Evolutionary conservation across 75 land plant species (phyloP), one percentile per base, ranked within the genome.

Genomic region (Cupressus sempervirens): DNA sequence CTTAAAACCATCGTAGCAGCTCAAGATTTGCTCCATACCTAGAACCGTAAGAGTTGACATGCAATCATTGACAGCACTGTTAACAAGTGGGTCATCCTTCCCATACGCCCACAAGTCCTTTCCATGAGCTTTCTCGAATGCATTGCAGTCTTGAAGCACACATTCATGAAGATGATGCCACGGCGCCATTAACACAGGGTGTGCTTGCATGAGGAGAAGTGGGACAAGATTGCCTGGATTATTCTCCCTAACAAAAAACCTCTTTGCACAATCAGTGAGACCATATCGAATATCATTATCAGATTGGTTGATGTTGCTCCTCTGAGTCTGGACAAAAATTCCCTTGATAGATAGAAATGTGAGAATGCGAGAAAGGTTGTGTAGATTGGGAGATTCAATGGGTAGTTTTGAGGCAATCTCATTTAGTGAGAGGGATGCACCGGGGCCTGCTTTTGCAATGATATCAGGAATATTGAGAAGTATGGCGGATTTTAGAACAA

Each of bases 161-260:
- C 76, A 41, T 29, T 83, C 87, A 45, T 84, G 54, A 3, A 86
- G 20, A 56, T 83, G 73, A 10, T 86, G 86, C 79, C 86, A 83
- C 3, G 86, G 23, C 15, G 81, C 58, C 76, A 74, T 35, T 14
- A 74, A 34, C 18, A 14, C 56, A 1, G 56, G 56, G 2, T 72
- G 34, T 50, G 53, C 12, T 50, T 13, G 14, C 53, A 50, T 50
- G 3, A 50, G 14, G 35, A 72, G 75, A 0, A 32, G 13, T 0
- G 75, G 75, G 4, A 72, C 75, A 30, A 72, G 12, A 14, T 3
- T 72, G 0, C 4, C 26, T 12, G 75, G 75, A 1, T 72, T 72
- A 13, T 72, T 72, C 36, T 32, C 75, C 5, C 75, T 32, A 15
- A 72, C 35, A 12, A 12, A 32, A 34, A 30, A 72, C 12, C 75